Base-by-base conservation (phyloP, 768 basidiomycete genomes). In the Mycena alexandri region DNA sequence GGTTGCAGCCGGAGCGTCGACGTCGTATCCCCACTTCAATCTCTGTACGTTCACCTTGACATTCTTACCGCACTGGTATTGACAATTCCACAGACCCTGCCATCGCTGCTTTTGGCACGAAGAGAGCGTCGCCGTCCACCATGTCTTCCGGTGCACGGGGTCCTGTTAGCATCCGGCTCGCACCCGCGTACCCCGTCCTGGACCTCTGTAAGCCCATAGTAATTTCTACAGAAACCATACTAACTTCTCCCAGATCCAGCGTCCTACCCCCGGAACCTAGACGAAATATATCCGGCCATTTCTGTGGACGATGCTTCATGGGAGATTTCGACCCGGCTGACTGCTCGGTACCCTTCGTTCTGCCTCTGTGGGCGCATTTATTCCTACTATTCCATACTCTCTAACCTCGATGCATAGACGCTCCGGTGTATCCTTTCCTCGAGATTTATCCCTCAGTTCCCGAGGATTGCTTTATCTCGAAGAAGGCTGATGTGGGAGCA, bases 261-360 rank as follows among this genome's bases (percentile, higher is more conserved):
- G 7, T 48, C 63, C 12, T 71, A 69, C 44, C 71, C 67, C 17
- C 41, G 36, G 21, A 62, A 63, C 46, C 29, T 69, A 22, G 46
- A 47, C 34, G 57, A 63, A 19, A 44, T 69, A 10, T 69, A 69
- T 61, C 53, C 62, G 36, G 12, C 46, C 6, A 16, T 17, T 17
- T 24, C 53, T n/a, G 17, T 38, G 21, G 25, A 52, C 17, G 43
- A 38, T n/a, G 16, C 47, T 42, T 52, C 48, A 3, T 46, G 25
- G 13, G 65, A 17, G 3, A 65, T 70, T 24, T 62, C 67, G 29
- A 47, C 67, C 17, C 60, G 66, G 21, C 53, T 70, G 46, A 52
- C 72, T 50, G 44, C 47, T 61, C 46, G 54, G 12, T 82, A 82
- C 69, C 80, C 80, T 0, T 72, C 66, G 65, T 75, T 82, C 63